Percentiles rank a stretch among this genome's conserved stretches.
Evolutionary conservation across 495 filamentous ascomycete species (phyloP).

Genomic region (Xylaria cubensis): DNA sequence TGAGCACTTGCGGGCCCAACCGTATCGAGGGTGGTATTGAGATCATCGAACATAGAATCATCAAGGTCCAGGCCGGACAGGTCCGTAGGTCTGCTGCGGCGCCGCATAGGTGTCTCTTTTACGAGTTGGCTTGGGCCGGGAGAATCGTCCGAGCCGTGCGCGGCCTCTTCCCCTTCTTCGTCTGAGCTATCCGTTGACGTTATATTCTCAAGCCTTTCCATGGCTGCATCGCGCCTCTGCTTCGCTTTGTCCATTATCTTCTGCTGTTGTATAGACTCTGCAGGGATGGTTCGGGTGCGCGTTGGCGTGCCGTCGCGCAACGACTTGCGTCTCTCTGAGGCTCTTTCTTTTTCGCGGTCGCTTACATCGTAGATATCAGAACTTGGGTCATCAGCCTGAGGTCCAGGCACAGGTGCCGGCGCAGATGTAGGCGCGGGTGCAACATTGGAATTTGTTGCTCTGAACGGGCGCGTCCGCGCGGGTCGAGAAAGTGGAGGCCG

Average conservation of each 20-base stretch:
- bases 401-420: slow-evolving; percentile 25
- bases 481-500: slow-evolving; percentile 50
- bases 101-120: slow-evolving; percentile 36
- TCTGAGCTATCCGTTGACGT: slow-evolving; percentile 40
- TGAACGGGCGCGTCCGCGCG: slow-evolving; percentile 43
- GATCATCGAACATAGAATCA: slow-evolving; percentile 51
- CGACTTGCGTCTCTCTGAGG: slow-evolving; percentile 34
- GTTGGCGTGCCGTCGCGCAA: slow-evolving; percentile 25
- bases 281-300: background rate
- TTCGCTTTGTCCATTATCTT: slow-evolving; percentile 40
- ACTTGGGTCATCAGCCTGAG: slow-evolving; percentile 26
- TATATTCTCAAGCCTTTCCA: slow-evolving; percentile 48
- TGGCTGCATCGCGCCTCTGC: slow-evolving; percentile 47
- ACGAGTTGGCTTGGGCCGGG: slow-evolving; percentile 42
- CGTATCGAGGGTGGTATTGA: slow-evolving; percentile 52
- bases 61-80: slow-evolving; percentile 55
- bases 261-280: slow-evolving; percentile 38
- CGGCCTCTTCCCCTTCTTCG: slow-evolving; percentile 10
- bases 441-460: slow-evolving; percentile 27
- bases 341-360: slow-evolving; percentile 51
- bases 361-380: slow-evolving; percentile 55
- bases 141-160: slow-evolving; percentile 26
- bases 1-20: slow-evolving; percentile 39
- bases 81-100: slow-evolving; percentile 42
- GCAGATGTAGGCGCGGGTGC: slow-evolving; percentile 7